phyloP scores from a whole-genome alignment of 345 rosid species.

The Moricandia arvensis region DNA sequence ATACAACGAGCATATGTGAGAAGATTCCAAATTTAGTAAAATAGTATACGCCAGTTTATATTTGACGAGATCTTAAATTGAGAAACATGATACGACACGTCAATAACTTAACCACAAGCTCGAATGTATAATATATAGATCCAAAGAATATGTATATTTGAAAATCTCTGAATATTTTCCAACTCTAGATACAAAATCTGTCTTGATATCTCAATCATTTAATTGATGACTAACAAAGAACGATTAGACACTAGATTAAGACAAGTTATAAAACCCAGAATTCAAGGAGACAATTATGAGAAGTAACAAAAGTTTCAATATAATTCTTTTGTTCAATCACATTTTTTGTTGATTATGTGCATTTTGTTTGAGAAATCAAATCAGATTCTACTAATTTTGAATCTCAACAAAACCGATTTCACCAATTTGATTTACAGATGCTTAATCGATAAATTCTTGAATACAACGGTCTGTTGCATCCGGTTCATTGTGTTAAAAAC shows the following conservation, averaged over 20 bases:
- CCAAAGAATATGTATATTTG: too few species aligned
- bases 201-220: not conserved
- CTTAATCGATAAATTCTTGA: too few species aligned
- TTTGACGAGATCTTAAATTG: not conserved
- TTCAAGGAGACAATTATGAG: slow-evolving; percentile 1
- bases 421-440: too few species aligned
- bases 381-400: too few species aligned
- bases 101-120: slow-evolving; percentile 3
- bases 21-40: slow-evolving; percentile 15
- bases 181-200: not conserved
- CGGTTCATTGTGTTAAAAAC: too few species aligned
- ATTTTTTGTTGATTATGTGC: not conserved
- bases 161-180: too few species aligned
- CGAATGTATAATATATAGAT: not conserved
- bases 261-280: slow-evolving; percentile 1
- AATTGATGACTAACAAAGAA: not conserved
- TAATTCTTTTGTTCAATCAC: not conserved
- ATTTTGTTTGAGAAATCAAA: too few species aligned
- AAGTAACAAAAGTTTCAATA: not conserved
- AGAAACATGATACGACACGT: not conserved
- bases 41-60: slow-evolving; percentile 5
- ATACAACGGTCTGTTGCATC: too few species aligned
- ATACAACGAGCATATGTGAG: not conserved
- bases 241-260: not conserved
- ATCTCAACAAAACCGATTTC: too few species aligned